Conservation (phyloP, 371 early-diverging fungal species). For the Lichtheimia ornata region DNA sequence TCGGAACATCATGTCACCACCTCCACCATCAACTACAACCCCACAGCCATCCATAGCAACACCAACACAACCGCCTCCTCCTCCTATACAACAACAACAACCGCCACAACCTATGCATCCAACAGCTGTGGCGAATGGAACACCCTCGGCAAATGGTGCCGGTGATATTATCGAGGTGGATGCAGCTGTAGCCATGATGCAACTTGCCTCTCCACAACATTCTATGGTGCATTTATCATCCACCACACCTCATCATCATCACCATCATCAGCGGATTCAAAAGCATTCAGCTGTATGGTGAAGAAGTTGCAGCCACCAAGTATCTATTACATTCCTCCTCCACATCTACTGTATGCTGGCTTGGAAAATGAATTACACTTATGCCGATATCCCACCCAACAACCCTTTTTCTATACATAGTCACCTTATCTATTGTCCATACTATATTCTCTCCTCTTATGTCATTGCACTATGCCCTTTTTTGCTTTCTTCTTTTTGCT, state of each 20-base stretch:
- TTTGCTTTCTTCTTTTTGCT: no score
- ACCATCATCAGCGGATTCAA: conserved; percentile 1
- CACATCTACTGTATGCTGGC: not conserved
- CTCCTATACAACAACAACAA: not conserved
- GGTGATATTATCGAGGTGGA: conserved; percentile 12
- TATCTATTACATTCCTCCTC: no score
- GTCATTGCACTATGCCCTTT: no score
- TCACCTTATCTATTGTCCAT: no score
- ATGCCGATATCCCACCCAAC: no score
- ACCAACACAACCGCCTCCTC: no score
- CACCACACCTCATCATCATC: not conserved
- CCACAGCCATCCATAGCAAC: not conserved
- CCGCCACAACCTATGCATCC: no score
- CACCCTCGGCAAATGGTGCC: no score
- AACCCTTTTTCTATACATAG: no score
- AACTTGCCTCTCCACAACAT: conserved; percentile 15
- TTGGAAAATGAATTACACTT: no score
- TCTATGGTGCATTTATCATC: not conserved
- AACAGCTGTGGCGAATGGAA: no score
- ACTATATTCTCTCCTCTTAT: no score
- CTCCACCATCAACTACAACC: conserved; percentile 12
- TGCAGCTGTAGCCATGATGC: conserved; percentile 44
- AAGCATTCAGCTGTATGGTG: conserved; percentile 3
- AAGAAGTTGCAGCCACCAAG: not conserved
- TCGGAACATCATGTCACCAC: conserved; percentile 4